Base-by-base conservation (phyloP, 1,284 basidiomycete genomes). In the Austroboletus novae-zelandiae region DNA sequence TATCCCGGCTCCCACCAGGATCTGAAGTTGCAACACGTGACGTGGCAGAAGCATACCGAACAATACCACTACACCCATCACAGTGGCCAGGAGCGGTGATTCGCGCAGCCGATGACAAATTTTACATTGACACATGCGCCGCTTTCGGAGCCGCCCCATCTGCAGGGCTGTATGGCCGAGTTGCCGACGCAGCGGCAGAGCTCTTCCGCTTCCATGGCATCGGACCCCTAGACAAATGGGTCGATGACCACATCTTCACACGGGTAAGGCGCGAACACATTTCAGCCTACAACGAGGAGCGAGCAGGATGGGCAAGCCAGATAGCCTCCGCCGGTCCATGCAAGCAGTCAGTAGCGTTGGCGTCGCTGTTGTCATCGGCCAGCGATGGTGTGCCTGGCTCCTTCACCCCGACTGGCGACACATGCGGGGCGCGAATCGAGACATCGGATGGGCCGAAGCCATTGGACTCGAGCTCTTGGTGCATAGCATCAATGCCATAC, bases 111-210 rank as follows among this genome's bases (percentile, higher is more conserved):
- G 32, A 30, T 4, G 27, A 47, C 9, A 17, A 17, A 17, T 17
- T 0, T 11, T 23, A 1, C 5, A 13, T 57, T 0, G 36, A 57
- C 18, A 35, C 43, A 0, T 57, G 54, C 14, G 0, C 29, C 0
- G 49, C 51, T 0, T 57, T 57, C 46, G 71, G 75, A 0, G 50
- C 66, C 0, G 6, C 60, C 0, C 66, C 71, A 1, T 62, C 62
- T 0, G 57, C 60, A 0, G 72, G 75, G 0, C 37, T 58, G 0
- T 75, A 69, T 43, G 71, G 73, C 0, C 1, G 44, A 0, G 15
- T 74, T 0, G 68, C 54, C 0, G 70, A 77, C 56, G 68, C 67
- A 1, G 61, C 18, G 0, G 39, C n/a, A 0, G 37, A 56, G 0
- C 44, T 57, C 1, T 5, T 52, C 0, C 1, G 40, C 0, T 4